Base-by-base conservation (phyloP, 306 rosid genomes). In the Oxytropis ochrocephala region DNA sequence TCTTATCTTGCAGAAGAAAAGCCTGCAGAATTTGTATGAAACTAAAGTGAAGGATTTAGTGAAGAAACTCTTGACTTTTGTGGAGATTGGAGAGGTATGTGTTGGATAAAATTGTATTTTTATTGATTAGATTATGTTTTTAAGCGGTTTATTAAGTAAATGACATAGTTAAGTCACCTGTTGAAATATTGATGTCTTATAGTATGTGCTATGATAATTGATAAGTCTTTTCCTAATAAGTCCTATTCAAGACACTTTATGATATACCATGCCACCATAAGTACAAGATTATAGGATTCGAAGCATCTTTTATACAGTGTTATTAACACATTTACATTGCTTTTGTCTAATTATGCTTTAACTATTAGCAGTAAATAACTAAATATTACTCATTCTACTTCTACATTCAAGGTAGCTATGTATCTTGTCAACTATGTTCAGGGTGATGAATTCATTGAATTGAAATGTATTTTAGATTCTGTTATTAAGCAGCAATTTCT, bases 1-100 rank as follows among this genome's bases (percentile, higher is more conserved):
- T 64, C 63, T 67, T 85, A 8, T 69, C 82, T 78, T 82, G 82
- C 96, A 94, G 97, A 91, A 83, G 88, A 94, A 87, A 75, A 81
- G 75, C 83, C 56, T 94, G 89, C 69, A 65, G 75, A 77, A 83
- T 16, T 70, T 94, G 78, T 94, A 82, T 53, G 89, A 91, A 71
- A 67, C 75, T 53, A 88, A 94, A 83, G 86, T 85, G 88, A 88
- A 85, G 88, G 69, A 72, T 71, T 69, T 88, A 81, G 89, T 83
- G 85, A 77, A 83, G 78, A 88, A 86, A 69, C 83, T 91, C 70
- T 80, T 87, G 88, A 70, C 80, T 64, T 85, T 87, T 69, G 85
- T 35, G 89, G 89, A 63, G 79, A 75, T 78, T 57, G 6, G 95
- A 75, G 76, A 91, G 78, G 99, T 94, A 69, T 67, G 91, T 86